These are phyloP conservation scores for Fraxinus velutina DNA, from an alignment of 305 asterid genomes.

Conservation along the genomic window DNA sequence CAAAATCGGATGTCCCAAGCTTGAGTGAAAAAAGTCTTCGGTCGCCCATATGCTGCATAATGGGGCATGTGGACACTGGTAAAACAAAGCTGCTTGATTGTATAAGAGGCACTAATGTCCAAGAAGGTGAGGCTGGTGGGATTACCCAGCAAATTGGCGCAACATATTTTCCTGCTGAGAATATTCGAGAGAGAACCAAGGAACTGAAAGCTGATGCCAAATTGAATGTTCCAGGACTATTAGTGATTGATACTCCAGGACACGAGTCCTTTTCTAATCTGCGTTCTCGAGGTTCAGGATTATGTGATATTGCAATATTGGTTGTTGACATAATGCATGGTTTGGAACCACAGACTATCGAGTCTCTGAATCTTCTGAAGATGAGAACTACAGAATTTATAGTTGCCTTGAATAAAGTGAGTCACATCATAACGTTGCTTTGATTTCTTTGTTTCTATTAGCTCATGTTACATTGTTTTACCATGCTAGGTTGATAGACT, in stretches of 20 bases:
- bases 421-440: slow-evolving; percentile 16
- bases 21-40: slow-evolving; percentile 61
- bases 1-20: slow-evolving; percentile 38
- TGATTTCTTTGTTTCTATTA: slow-evolving; percentile 15
- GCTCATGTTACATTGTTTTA: not conserved
- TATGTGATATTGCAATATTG: slow-evolving; percentile 95
- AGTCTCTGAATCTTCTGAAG: slow-evolving; percentile 87
- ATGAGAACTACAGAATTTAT: slow-evolving; percentile 91
- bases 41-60: slow-evolving; percentile 97
- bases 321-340: slow-evolving; percentile 99
- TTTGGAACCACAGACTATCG: slow-evolving; percentile 93
- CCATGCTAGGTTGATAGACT: slow-evolving; percentile 75
- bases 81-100: slow-evolving; percentile 96
- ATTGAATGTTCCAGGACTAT: slow-evolving; percentile 89
- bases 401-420: slow-evolving; percentile 93
- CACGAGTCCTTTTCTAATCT: slow-evolving; percentile 96
- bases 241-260: slow-evolving; percentile 98
- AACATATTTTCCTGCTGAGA: slow-evolving; percentile 92
- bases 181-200: slow-evolving; percentile 91
- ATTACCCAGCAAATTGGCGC: slow-evolving; percentile 99
- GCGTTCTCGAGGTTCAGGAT: slow-evolving; percentile 97
- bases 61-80: slow-evolving; percentile 99
- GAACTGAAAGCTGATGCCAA: slow-evolving; percentile 97
- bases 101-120: slow-evolving; percentile 96
- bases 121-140: slow-evolving; percentile 99